A percentile compares a stretch with the other conserved stretches of the same genome.
Conservation (phyloP, 192 early-diverging fungal species). For the Dissophora globulifera region DNA sequence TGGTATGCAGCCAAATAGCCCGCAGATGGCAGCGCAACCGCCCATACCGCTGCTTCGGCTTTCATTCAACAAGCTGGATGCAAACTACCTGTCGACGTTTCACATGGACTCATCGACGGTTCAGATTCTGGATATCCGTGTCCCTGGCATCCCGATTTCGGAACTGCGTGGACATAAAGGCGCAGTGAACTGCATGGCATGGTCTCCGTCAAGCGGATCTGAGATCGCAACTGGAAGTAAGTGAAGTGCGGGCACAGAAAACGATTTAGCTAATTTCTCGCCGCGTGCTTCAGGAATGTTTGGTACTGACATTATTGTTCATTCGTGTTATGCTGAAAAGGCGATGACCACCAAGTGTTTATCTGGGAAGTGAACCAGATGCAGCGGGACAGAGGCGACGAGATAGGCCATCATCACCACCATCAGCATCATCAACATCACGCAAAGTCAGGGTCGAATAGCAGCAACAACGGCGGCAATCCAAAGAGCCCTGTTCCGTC, state of each 20-base stretch:
- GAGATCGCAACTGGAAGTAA: conserved; percentile 90
- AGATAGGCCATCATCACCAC: conserved; percentile 37
- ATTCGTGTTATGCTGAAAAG: conserved; percentile 56
- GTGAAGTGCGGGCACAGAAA: conserved; percentile 2
- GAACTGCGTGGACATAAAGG: conserved; percentile 84
- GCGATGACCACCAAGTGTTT: conserved; percentile 89
- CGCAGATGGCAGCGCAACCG: conserved; percentile 47
- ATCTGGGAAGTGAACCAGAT: conserved; percentile 88
- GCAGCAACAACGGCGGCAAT: not conserved
- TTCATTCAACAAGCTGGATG: conserved; percentile 90
- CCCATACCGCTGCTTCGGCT: conserved; percentile 78
- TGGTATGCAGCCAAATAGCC: conserved; percentile 21
- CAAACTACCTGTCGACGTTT: conserved; percentile 93
- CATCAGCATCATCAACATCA: conserved; percentile 46
- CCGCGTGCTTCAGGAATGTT: no score
- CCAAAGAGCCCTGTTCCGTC: conserved; percentile 15
- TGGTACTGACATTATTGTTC: conserved; percentile 5
- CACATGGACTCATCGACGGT: conserved; percentile 85
- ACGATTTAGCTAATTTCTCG: no score
- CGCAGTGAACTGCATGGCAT: conserved; percentile 84
- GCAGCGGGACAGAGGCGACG: conserved; percentile 52
- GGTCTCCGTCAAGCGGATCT: conserved; percentile 84
- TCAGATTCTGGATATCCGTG: conserved; percentile 90
- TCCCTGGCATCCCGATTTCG: conserved; percentile 85
- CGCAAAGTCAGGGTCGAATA: conserved; percentile 32